Conservation (phyloP, 2,329 filamentous ascomycete genomes). For the Exophiala alcalophila region DNA sequence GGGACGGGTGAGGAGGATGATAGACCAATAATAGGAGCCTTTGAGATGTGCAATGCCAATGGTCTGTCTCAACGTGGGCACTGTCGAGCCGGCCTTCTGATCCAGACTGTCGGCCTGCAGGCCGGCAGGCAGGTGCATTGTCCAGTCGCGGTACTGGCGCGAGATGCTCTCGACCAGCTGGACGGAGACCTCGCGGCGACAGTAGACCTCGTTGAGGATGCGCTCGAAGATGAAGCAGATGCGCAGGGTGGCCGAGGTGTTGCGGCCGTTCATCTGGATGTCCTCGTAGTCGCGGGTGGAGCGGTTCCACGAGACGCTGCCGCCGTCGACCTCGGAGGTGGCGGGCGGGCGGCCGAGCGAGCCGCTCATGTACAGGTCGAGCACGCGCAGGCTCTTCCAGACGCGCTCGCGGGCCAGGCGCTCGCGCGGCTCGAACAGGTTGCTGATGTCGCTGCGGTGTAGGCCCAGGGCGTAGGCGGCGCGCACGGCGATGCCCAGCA, state of each 20-base stretch:
- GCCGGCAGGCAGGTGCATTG: slow-evolving; percentile 43
- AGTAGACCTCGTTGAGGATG: slow-evolving; percentile 44
- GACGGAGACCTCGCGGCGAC: slow-evolving; percentile 43
- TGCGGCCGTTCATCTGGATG: slow-evolving; percentile 39
- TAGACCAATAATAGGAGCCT: slow-evolving; percentile 54
- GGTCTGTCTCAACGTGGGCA: slow-evolving; percentile 36
- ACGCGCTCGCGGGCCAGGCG: slow-evolving; percentile 47
- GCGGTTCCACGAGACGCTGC: slow-evolving; percentile 29
- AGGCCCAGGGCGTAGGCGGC: slow-evolving; percentile 53
- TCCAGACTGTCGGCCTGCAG: slow-evolving; percentile 47
- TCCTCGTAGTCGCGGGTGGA: slow-evolving; percentile 36
- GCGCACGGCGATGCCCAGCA: slow-evolving; percentile 52
- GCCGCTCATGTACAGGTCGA: slow-evolving; percentile 53
- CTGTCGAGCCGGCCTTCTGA: slow-evolving; percentile 30
- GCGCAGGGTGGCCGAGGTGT: slow-evolving; percentile 47
- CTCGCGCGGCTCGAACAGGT: slow-evolving; percentile 46
- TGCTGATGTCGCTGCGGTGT: slow-evolving; percentile 52
- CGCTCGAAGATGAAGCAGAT: slow-evolving; percentile 44
- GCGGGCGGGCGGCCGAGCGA: slow-evolving; percentile 53
- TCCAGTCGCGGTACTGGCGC: slow-evolving; percentile 43
- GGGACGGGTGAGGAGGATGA: slow-evolving; percentile 53
- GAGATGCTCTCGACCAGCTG: slow-evolving; percentile 43
- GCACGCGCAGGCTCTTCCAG: slow-evolving; percentile 53
- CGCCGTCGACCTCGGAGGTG: slow-evolving; percentile 50
- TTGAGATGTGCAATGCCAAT: slow-evolving; percentile 51